A percentile compares a stretch with the other conserved stretches of the same genome.
Conservation (phyloP, 2,329 filamentous ascomycete genomes). For the Escovopsis weberi region DNA sequence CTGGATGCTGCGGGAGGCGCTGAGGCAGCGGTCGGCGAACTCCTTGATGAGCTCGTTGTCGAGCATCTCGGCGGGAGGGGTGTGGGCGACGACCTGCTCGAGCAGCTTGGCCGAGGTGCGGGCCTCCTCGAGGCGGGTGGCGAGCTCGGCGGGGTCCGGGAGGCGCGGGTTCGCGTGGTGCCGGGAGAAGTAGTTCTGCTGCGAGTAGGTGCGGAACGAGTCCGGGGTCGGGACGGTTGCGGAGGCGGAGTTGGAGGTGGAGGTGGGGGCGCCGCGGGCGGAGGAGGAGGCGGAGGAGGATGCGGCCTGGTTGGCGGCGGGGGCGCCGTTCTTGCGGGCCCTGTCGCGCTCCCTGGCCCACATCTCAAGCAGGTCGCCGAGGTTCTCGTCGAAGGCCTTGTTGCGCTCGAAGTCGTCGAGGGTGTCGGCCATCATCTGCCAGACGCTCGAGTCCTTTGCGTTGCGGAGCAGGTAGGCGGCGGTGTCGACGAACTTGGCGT, state of each 20-base stretch:
- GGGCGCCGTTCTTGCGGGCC: constrained; percentile 18
- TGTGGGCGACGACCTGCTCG: constrained; percentile 82
- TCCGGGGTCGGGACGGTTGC: constrained; percentile 2
- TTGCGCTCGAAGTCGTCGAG: constrained; percentile 62
- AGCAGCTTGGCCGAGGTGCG: constrained; percentile 81
- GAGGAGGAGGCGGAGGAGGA: too few relatives aligned
- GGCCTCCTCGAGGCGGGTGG: constrained; percentile 76
- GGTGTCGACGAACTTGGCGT: constrained; percentile 66
- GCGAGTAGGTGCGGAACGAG: constrained; percentile 19
- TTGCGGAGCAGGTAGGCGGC: constrained; percentile 61
- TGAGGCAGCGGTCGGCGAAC: constrained; percentile 74
- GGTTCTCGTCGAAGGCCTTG: constrained; percentile 59
- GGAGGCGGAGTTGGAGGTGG: constrained; percentile 7
- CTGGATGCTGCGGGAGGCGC: constrained; percentile 70
- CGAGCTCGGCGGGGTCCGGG: constrained; percentile 63
- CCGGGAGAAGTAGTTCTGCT: constrained; percentile 44
- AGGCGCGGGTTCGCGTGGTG: constrained; percentile 32
- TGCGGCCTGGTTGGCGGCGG: too few relatives aligned
- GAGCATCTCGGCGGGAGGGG: constrained; percentile 59
- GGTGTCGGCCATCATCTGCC: constrained; percentile 78
- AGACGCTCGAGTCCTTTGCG: constrained; percentile 59
- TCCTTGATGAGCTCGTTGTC: constrained; percentile 82
- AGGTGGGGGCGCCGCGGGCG: constrained; percentile 2
- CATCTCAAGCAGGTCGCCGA: constrained; percentile 62
- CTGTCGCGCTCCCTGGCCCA: constrained; percentile 78